Percentiles rank a stretch among this genome's conserved stretches.
Conservation (phyloP, 495 filamentous ascomycete species). For the Penicillium odoratum region DNA sequence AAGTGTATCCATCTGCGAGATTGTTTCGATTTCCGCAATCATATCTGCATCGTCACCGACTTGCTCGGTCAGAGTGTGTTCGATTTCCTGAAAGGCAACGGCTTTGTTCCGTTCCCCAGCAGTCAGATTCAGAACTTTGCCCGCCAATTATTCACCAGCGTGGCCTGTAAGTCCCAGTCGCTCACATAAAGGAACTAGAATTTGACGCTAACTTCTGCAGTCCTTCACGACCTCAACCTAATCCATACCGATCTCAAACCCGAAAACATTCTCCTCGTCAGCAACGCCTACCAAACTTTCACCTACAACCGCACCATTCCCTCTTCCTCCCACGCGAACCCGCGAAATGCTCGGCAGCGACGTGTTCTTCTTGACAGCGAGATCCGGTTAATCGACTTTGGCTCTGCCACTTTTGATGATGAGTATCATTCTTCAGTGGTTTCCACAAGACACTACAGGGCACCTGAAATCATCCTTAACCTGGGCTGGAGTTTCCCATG, state of each 20-base stretch:
- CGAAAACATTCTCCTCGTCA: slow-evolving; percentile 94
- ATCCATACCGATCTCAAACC: slow-evolving; percentile 98
- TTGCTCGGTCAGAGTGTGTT: slow-evolving; percentile 95
- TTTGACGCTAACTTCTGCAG: slow-evolving; percentile 45
- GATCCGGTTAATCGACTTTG: slow-evolving; percentile 96
- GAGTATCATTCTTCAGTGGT: slow-evolving; percentile 98
- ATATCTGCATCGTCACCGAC: slow-evolving; percentile 99
- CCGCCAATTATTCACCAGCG: slow-evolving; percentile 93
- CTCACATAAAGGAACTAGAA: background rate
- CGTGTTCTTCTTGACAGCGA: slow-evolving; percentile 91
- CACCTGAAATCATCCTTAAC: slow-evolving; percentile 95
- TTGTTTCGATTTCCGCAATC: slow-evolving; percentile 95
- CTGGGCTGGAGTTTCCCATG: slow-evolving; percentile 97
- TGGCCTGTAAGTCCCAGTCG: slow-evolving; percentile 72
- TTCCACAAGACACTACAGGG: slow-evolving; percentile 92
- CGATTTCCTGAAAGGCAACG: slow-evolving; percentile 94
- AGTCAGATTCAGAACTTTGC: slow-evolving; percentile 98
- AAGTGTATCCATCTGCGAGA: slow-evolving; percentile 96
- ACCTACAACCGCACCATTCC: slow-evolving; percentile 95
- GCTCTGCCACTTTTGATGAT: slow-evolving; percentile 95
- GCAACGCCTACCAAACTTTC: slow-evolving; percentile 89
- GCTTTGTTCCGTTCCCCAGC: slow-evolving; percentile 96
- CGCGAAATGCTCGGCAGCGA: slow-evolving; percentile 78
- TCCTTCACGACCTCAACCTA: slow-evolving; percentile 94
- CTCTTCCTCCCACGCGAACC: slow-evolving; percentile 76